Base-by-base conservation (phyloP, 306 rosid genomes). In the Citrullus amarus region DNA sequence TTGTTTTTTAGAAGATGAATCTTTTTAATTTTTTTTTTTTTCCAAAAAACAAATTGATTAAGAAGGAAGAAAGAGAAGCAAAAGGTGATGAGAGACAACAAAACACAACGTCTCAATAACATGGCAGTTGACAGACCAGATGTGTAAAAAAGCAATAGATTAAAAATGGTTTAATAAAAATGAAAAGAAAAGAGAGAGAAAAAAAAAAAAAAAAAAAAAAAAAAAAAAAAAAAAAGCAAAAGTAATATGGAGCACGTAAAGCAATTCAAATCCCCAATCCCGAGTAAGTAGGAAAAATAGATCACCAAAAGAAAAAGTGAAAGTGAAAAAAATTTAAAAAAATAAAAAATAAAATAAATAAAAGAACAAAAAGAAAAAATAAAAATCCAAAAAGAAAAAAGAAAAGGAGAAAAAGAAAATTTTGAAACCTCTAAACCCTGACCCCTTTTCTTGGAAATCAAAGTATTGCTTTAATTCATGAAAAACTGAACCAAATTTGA, bases 401-500 rank as follows among this genome's bases (percentile, higher is more conserved):
- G 30, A 14, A 61, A 60, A 30, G 4, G 2, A 17, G 13, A 30
- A 28, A 60, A 1, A 2, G 25, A 28, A 61, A 34, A 0, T 39
- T 39, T 9, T 11, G 9, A 43, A 12, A 43, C 2, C 69, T 62
- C 39, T 62, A 63, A 63, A 63, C 22, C 1, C 1, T 63, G 10
- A 63, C 32, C 44, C 15, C 44, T 34, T 63, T 63, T 63, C 46
- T 34, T 63, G 70, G 75, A 30, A 51, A 11, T 57, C 72, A 82
- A 79, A 63, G 72, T 32, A 59, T 25, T 70, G 59, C 67, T 79
- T 85, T 85, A 79, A 82, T 59, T 84, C 93, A 82, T 88, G 20
- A 83, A 85, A 88, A 90, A 85, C 84, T 83, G 50, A 84, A 85
- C 91, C 87, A 25, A 59, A 46, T 44, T 44, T 44, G 4, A 9